Base-by-base conservation (phyloP, 495 filamentous ascomycete genomes). In the Talaromyces thailandensis region DNA sequence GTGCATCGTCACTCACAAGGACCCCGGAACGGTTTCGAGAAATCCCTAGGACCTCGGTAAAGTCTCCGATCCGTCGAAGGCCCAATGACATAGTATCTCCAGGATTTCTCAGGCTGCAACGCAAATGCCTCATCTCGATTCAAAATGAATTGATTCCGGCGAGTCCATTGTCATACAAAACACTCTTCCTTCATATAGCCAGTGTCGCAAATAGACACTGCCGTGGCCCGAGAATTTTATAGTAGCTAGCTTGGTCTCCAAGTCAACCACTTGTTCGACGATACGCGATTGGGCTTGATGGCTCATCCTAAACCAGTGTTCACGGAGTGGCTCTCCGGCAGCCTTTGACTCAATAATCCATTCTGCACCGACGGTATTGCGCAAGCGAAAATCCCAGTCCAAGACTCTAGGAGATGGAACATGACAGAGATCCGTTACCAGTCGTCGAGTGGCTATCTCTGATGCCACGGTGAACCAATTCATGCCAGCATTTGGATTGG, bases 401-500 rank as follows among this genome's bases (percentile, higher is more conserved):
- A 64, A 64, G 2, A 73, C 28, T 32, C 53, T 48, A 12, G 72
- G 71, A 9, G 70, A 68, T 12, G 75, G 76, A 31, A 74, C 58
- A 32, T 64, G 29, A n/a, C 21, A 48, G 16, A 24, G 26, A 45
- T n/a, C 11, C 64, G 66, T 51, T 25, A 75, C 66, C 64, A 74
- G 71, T 28, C 69, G 64, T 62, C 74, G 69, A 8, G 76, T 78
- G 9, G 76, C 76, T 57, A 75, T 71, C 64, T 77, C 73, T 23
- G 73, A 77, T 6, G 75, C 73, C 23, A 69, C 69, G 9, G 70
- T 66, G 40, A 71, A 68, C 40, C 69, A 67, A 18, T 63, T 32
- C 9, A 68, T 71, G 6, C 67, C 67, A 6, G 72, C 68, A 56
- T 68, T 69, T 58, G 67, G 67, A 40, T 72, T 74, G 18, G 71